Base-by-base conservation (phyloP, 371 early-diverging fungal genomes). In the Mortierella sp. region DNA sequence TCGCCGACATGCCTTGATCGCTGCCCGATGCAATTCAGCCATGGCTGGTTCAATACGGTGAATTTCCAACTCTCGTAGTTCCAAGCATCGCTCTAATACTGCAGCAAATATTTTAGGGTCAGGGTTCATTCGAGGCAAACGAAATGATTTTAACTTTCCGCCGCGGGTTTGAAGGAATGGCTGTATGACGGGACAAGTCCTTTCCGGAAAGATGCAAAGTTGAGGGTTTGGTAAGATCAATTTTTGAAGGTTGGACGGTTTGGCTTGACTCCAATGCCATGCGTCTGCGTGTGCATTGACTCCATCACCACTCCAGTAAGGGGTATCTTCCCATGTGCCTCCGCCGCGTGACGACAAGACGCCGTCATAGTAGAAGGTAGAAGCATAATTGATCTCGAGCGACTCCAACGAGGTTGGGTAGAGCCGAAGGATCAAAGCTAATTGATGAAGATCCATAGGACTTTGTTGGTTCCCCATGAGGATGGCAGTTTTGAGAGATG, bases 371-470 rank as follows among this genome's bases (percentile, higher is more conserved):
- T 24, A 22, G 13, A 24, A n/a, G 5, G 21, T 24, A 19, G 22
- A 38, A 21, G 62, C 24, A 22, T 62, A 62, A 7, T 45, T 13
- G 22, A 62, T 62, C 62, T 62, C 62, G 45, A 62, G 22, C 10
- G 43, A 62, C 22, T 62, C 62, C 43, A 62, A 6, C 22, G 38
- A 16, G 19, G 2, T 15, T 41, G 62, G 62, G 24, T 62, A 62
- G 21, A 4, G 8, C 45, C 24, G 62, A 8, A 62, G 16, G 19
- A 62, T 21, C 22, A 62, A 62, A 47, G 24, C 21, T 3, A 22
- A 45, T 16, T 6, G 13, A 28, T 28, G 57, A 43, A 38, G 28
- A 3, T 4, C 11, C 5, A 22, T 21, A 36, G 16, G 4, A 3
- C 13, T 22, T 28, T 4, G 28, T 4, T 1, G 21, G 8, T 55